Conservation (phyloP, 306 rosid genomes). For the Prunus mira region DNA sequence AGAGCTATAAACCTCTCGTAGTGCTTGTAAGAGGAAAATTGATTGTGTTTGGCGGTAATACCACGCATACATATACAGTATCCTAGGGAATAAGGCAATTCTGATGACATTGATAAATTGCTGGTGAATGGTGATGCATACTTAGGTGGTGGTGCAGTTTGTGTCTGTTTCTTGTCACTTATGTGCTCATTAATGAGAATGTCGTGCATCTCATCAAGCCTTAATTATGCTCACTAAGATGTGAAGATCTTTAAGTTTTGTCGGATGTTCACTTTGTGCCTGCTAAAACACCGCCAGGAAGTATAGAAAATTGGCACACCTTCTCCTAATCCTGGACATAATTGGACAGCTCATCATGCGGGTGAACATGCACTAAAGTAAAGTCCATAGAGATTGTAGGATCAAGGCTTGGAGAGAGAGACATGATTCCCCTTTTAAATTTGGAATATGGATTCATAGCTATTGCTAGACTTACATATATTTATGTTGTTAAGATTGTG, state of each 20-base stretch:
- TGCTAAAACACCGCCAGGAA: neutral
- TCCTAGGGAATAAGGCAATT: neutral
- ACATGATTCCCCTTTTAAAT: neutral
- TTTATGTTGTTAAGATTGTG: no score
- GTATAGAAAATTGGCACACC: neutral
- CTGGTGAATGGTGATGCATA: conserved; percentile 2
- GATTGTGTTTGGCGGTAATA: neutral
- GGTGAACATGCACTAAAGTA: neutral
- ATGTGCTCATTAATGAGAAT: neutral
- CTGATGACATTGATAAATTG: neutral
- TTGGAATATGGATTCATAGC: neutral
- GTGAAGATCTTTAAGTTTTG: neutral
- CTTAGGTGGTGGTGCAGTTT: conserved; percentile 1
- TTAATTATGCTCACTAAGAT: neutral
- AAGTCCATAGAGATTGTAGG: neutral
- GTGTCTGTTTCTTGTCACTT: conserved; percentile 2
- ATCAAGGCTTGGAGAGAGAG: neutral
- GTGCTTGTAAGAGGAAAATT: neutral
- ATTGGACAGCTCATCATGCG: neutral
- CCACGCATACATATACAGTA: neutral
- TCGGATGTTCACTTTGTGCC: conserved; percentile 10
- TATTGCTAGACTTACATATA: neutral
- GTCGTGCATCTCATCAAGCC: neutral
- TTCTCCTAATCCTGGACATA: neutral
- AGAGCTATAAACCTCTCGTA: neutral